phyloP scores from a whole-genome alignment of 371 early-diverging fungal species.

The Zychaea mexicana region DNA sequence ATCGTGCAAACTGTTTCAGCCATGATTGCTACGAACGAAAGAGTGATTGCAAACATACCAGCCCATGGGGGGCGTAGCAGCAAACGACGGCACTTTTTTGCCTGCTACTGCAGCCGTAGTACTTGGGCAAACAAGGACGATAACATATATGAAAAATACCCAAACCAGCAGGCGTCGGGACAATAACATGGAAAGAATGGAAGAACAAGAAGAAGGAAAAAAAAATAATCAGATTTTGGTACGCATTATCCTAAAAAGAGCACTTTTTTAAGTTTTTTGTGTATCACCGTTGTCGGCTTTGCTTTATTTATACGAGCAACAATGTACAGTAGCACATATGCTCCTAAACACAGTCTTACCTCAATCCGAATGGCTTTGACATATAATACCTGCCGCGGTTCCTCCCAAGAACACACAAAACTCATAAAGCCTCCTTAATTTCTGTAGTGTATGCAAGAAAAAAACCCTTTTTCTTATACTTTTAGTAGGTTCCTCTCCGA shows the following conservation, averaged over 20 bases:
- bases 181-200: background rate
- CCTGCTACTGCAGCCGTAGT: background rate
- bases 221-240: background rate
- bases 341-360: background rate
- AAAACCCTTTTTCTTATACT: too few species aligned
- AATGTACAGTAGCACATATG: background rate
- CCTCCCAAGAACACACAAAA: background rate
- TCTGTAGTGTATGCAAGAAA: background rate
- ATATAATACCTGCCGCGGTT: background rate
- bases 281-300: background rate
- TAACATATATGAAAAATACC: too few species aligned
- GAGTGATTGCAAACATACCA: constrained; percentile 13
- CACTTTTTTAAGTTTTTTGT: background rate
- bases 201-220: background rate
- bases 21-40: too few species aligned
- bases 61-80: constrained; percentile 19
- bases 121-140: too few species aligned
- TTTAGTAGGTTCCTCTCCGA: too few species aligned
- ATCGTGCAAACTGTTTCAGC: background rate
- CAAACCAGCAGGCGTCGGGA: background rate
- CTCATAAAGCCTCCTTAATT: background rate
- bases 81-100: background rate
- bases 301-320: background rate
- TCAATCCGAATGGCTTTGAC: background rate
- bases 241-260: constrained; percentile 1